A percentile compares a stretch with the other conserved stretches of the same genome.
Conservation (phyloP, 2,329 filamentous ascomycete genomes). For the Grosmannia clavigera region DNA sequence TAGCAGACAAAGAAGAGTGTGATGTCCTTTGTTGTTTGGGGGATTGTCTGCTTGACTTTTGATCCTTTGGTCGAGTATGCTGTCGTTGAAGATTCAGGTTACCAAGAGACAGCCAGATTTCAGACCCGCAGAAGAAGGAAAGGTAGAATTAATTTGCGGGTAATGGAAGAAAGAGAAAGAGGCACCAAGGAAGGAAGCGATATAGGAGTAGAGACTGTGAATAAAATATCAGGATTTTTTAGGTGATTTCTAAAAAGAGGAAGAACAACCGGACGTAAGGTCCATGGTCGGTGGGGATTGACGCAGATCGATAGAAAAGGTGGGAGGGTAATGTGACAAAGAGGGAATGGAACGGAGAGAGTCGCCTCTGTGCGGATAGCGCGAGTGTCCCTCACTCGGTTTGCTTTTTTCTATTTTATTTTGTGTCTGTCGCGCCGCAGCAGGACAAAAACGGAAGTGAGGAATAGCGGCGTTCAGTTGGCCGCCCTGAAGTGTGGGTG, state of each 20-base stretch:
- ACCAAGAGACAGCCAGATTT: neutral
- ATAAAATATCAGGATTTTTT: neutral
- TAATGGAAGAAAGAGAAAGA: neutral
- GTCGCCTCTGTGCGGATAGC: neutral
- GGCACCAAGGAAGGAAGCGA: neutral
- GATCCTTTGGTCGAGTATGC: neutral
- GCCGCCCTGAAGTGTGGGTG: neutral
- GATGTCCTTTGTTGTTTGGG: neutral
- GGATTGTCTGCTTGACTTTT: neutral
- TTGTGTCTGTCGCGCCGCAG: neutral
- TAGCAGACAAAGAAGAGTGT: neutral
- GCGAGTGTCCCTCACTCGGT: neutral
- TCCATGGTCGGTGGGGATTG: neutral
- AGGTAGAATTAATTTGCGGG: neutral
- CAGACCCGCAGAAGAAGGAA: neutral
- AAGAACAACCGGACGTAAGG: neutral
- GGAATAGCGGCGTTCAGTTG: neutral
- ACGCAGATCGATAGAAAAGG: neutral
- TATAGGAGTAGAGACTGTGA: neutral
- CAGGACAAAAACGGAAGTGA: conserved; percentile 1
- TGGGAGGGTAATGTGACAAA: neutral
- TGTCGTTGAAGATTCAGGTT: neutral
- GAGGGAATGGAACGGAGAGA: neutral
- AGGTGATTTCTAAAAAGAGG: neutral
- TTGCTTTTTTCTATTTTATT: neutral